Evolutionary conservation across 306 rosid genomes (phyloP), one percentile per base, ranked within the genome.

Genomic region (Ziziphus jujuba): DNA sequence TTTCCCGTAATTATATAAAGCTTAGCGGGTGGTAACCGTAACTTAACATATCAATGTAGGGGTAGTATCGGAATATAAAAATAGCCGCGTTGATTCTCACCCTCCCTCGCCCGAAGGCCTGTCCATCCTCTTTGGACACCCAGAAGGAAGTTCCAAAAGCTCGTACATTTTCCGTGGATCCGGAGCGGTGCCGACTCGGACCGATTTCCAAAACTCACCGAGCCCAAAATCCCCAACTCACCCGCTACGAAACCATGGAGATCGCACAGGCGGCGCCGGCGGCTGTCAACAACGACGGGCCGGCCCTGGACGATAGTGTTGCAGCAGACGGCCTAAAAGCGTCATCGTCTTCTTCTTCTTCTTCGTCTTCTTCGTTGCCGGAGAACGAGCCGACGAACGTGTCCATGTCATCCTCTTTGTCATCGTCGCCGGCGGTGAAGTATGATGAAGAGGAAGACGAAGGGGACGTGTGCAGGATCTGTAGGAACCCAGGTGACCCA

Each of bases 391-490:
- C 67, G 13, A 79, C 67, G 13, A 79, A 72, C 53, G 55, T 81
- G 36, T 36, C 87, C 13, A 7, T 78, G 62, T 36, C 63, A 16
- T 63, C 75, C 19, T 50, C 86, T 17, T 8, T 73, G 63, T 31
- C 72, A 36, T 60, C 76, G 48, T 64, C 75, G 56, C 49, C 20
- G 58, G 68, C 85, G 54, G 75, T 74, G 2, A 95, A 56, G 73
- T 88, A 71, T 56, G 95, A 90, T 14, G 97, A 88, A 1, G 99
- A 93, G 0, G 98, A 92, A 2, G 97, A 90, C 70, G 99, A 95
- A 56, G 99, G 87, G 79, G 99, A 95, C 75, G 99, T 95, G 65
- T 95, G 99, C 71, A 81, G 97, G 76, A 95, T 95, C 78, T 95
- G 99, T 60, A 82, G 99, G 72, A 95, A 95, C 83, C 92, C 99